Percentiles rank a stretch among this genome's conserved stretches.
These are phyloP conservation scores for Umbelopsis sp. DNA, from an alignment of 371 early-diverging fungal species.

Conservation along the genomic window DNA sequence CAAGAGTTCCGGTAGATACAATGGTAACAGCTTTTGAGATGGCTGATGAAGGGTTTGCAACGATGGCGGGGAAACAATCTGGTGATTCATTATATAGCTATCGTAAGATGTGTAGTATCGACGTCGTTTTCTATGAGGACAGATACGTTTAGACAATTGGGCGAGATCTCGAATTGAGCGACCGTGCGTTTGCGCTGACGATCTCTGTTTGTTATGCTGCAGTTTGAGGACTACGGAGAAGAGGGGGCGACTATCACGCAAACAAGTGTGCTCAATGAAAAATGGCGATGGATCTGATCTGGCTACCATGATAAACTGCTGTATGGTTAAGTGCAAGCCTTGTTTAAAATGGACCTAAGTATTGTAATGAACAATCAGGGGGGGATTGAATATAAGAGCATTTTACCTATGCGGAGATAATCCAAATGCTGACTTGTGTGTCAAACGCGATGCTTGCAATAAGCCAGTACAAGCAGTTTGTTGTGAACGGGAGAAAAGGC, in stretches of 20 bases:
- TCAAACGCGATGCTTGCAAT: too few relatives aligned
- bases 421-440: too few relatives aligned
- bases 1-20: slow-evolving; percentile 13
- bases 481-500: too few relatives aligned
- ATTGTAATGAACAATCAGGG: slow-evolving; percentile 6
- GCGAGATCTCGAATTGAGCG: slow-evolving; percentile 3
- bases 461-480: too few relatives aligned
- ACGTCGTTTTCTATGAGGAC: background rate
- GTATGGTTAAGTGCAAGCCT: slow-evolving; percentile 13
- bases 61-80: background rate
- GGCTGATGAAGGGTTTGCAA: background rate
- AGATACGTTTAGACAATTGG: slow-evolving; percentile 5
- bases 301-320: background rate
- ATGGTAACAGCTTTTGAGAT: slow-evolving; percentile 3
- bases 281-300: slow-evolving; percentile 12
- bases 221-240: slow-evolving; percentile 17
- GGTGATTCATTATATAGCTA: background rate
- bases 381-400: background rate
- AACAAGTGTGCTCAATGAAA: slow-evolving; percentile 6
- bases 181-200: slow-evolving; percentile 17
- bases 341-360: slow-evolving; percentile 15
- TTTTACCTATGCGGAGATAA: background rate
- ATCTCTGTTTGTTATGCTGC: slow-evolving; percentile 12
- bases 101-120: background rate
- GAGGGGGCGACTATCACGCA: slow-evolving; percentile 12